Evolutionary conservation across 1,139 yeast genomes (phyloP), one percentile per base, ranked within the genome.

Genomic region (Lodderomyces elongisporus): DNA sequence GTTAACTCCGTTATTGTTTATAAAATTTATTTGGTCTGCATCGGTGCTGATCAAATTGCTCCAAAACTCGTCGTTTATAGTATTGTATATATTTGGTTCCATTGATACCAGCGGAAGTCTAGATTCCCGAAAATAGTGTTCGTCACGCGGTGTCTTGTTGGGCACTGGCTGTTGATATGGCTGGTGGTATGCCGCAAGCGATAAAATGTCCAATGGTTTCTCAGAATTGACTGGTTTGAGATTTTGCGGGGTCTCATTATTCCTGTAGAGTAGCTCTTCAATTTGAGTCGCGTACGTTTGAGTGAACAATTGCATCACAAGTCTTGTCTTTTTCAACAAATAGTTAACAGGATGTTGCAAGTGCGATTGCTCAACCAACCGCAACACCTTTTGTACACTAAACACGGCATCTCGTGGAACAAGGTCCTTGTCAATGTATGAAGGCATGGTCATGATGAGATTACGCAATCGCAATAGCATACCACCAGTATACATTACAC

Each of bases 401-500:
- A 56, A 46, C 17, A 79, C 56, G 3, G 77, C 72, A 24, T 62
- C 60, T 15, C 63, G 61, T 0, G 84, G 78, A 5, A 77, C 71
- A 30, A 71, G 59, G 30, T 70, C 70, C 33, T 52, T 58, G 30
- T 65, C 71, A 50, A 64, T 66, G 37, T 73, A 66, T 21, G 71
- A 63, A 1, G 84, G 80, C 10, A 77, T 60, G 4, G 79, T 69
- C 25, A 79, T 51, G 13, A 74, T 68, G 35, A 78, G 57, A 44
- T 70, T 78, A 24, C 87, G 58, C 31, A 80, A 59, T 40, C 85
- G 66, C 34, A 81, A 58, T 12, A 82, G 57, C 65, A 79, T 74
- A 8, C 87, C 85, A 0, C 79, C 77, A 2, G 85, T 77, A 49
- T 79, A 82, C 31, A 82, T 71, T 34, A 84, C 59, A 45, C 94